Base-by-base conservation (phyloP, 208 protist genomes). In the Leptomonas pyrrhocoris region DNA sequence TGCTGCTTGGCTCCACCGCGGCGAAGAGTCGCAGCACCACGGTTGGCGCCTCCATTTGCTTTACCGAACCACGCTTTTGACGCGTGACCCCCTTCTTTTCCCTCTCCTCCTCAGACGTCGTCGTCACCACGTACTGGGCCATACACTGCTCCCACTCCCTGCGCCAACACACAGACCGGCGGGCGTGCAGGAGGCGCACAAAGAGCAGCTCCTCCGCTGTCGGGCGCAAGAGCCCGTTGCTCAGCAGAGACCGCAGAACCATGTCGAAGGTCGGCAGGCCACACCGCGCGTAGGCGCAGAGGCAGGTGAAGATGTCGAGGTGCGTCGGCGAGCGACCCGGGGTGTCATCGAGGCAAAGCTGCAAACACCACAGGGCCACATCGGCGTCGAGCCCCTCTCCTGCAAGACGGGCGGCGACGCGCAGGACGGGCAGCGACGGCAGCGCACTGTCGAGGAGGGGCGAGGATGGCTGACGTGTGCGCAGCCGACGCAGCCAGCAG, bases 101-200 rank as follows among this genome's bases (percentile, higher is more conserved):
- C 27, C 34, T 31, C 12, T 18, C 30, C 8, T 27, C 21, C 34
- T n/a, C 38, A 23, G 36, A 4, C 15, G 15, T 15, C 23, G 21
- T 36, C 19, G 28, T 12, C 15, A 46, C 54, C 9, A 73, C 28
- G 46, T 46, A 59, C 0, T 50, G 72, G 27, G 36, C 19, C 60
- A 92, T 18, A 11, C 81, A 76, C 28, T 62, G 46, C 49, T 80
- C 72, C 56, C 86, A 57, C 68, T 85, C 81, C 34, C 63, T 58
- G 40, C 79, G 65, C 74, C 81, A 87, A 31, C 76, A 74, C 2
- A 85, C 55, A 49, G 66, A 84, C 62, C 77, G 81, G 31, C 88
- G 83, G 46, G 74, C 81, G 78, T 91, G 79, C 57, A 92, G 68
- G 57, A 95, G 81, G 23, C 81, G 68, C n/a, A 92, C 56, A 34